phyloP scores from a whole-genome alignment of 176 grass and related monocot genomes.

The Carex littledalei region DNA sequence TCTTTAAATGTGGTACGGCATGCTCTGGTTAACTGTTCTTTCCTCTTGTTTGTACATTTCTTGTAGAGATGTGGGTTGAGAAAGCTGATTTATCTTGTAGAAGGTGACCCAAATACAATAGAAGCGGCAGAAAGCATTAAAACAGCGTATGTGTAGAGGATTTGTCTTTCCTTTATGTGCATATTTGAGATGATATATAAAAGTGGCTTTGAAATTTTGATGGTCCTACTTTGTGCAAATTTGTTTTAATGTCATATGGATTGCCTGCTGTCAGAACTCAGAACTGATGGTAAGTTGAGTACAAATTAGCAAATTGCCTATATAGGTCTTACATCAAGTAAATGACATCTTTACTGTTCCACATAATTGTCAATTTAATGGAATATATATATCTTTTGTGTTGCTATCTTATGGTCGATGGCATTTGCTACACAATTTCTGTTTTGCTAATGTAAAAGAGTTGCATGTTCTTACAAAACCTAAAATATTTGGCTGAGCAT shows the following conservation, averaged over 20 bases:
- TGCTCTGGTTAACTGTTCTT: background rate
- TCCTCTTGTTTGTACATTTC: background rate
- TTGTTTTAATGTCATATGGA: background rate
- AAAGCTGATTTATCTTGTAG: slow-evolving; percentile 88
- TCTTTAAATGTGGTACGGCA: background rate
- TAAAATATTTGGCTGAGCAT: background rate
- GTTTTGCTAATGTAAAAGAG: background rate
- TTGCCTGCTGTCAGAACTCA: background rate
- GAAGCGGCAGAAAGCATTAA: slow-evolving; percentile 54
- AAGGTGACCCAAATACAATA: slow-evolving; percentile 55
- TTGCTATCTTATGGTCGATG: background rate
- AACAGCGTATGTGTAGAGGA: slow-evolving; percentile 57
- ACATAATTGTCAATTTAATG: background rate
- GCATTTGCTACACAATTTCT: background rate
- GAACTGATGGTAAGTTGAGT: background rate
- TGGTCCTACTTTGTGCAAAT: background rate
- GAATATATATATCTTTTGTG: background rate
- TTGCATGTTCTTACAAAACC: background rate
- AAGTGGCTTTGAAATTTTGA: background rate
- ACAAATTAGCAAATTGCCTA: background rate
- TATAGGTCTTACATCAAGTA: background rate
- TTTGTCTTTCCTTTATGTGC: slow-evolving; percentile 2
- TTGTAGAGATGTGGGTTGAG: slow-evolving; percentile 65
- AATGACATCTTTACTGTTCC: background rate
- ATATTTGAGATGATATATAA: background rate